Evolutionary conservation across 139 green algal species (phyloP), one percentile per base, ranked within the genome.

Genomic region (Picochlorum sp.): DNA sequence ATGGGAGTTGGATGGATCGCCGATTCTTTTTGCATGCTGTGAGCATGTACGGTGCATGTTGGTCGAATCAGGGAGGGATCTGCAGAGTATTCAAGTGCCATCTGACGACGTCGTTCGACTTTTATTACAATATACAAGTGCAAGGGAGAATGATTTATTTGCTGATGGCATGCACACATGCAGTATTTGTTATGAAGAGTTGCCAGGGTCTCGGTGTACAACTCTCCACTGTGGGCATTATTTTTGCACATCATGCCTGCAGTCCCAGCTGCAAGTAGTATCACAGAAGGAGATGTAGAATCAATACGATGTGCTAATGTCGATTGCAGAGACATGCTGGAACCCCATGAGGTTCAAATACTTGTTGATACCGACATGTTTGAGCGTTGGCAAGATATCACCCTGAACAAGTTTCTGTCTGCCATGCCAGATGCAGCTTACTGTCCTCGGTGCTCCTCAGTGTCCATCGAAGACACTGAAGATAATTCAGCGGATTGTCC

Each of bases 361-460:
- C 30, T 88, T 37, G 49, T 83, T n/a, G 20, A 20, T 4, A 15
- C 62, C n/a, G 74, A 82, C 23, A 65, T 74, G 26, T 86, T 81
- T 51, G 57, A 60, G 23, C 74, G 78, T 4, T 92, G 84, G 81
- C 86, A 95, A 68, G 45, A 63, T 44, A 71, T 95, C 18, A 78
- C 81, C 58, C 80, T 95, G 60, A 68, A 86, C 68, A 75, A 76
- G 20, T 79, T 82, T 13, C 74, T 95, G 26, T 81, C 86, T 73
- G 57, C 58, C 5, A 96, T 96, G 88, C 45, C 71, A 56, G 88
- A 93, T 58, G 65, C 89, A 24, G 76, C 85, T 13, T 92, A 90
- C 77, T 96, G 89, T 78, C 89, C 89, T 0, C 78, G 87, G 20
- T 96, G 89, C 73, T 68, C 73, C 16, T 58, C 68, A 2, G 24